These are phyloP conservation scores for Ostreobium quekettii DNA, from an alignment of 139 green algal genomes.

Conservation along the genomic window DNA sequence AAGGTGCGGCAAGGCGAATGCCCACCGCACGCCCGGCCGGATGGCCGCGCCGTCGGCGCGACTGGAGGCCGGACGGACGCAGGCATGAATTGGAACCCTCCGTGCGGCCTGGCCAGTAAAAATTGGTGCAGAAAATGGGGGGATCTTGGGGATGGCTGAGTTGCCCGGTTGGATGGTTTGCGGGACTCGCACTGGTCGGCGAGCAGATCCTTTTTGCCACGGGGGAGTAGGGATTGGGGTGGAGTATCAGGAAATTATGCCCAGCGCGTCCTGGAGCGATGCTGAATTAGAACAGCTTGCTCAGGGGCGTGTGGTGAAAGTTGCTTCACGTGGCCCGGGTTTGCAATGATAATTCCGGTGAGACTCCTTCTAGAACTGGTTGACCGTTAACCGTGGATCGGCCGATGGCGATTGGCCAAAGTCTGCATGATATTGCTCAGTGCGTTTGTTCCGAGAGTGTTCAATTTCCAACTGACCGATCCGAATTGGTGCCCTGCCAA, in stretches of 20 bases:
- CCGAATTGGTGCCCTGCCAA: background rate
- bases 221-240: no score
- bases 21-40: background rate
- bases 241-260: no score
- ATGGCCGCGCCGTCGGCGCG: background rate
- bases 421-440: background rate
- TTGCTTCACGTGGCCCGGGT: no score
- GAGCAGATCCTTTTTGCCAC: no score
- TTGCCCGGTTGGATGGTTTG: no score
- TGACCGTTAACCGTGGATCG: background rate
- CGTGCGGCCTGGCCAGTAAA: background rate
- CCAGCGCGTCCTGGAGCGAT: no score
- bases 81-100: background rate
- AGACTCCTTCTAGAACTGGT: background rate
- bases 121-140: background rate
- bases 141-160: background rate
- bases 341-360: no score
- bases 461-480: background rate
- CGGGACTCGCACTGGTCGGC: no score
- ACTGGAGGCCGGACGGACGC: background rate
- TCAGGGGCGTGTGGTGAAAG: no score
- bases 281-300: no score
- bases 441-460: background rate
- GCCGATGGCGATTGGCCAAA: background rate
- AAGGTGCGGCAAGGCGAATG: slow-evolving; percentile 50